Conservation (phyloP, 768 basidiomycete species). For the Tremella fuciformis region DNA sequence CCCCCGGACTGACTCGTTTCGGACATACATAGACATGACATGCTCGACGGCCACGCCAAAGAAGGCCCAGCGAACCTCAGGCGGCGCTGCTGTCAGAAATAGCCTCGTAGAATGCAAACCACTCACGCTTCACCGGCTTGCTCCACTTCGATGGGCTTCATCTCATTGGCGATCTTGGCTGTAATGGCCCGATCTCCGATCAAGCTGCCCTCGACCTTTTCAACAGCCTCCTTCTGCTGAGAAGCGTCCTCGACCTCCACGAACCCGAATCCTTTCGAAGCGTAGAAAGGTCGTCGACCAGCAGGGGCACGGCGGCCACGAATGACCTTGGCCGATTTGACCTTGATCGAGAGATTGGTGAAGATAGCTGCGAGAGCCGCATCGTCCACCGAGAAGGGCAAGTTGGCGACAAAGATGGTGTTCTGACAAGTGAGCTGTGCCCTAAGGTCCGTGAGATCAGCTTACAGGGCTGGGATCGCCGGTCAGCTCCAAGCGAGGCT, state of each 20-base stretch:
- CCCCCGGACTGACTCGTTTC: too few relatives aligned
- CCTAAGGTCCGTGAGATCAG: not conserved
- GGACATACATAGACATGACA: too few relatives aligned
- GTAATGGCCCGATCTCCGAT: constrained; percentile 79
- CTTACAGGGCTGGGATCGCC: constrained; percentile 46
- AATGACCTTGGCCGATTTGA: constrained; percentile 84
- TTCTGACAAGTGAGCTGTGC: constrained; percentile 24
- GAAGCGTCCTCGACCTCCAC: constrained; percentile 88
- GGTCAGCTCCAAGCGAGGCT: constrained; percentile 36
- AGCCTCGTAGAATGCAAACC: too few relatives aligned
- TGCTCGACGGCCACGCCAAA: too few relatives aligned
- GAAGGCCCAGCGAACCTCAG: too few relatives aligned
- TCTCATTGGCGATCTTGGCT: constrained; percentile 93
- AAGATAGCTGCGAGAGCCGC: constrained; percentile 75
- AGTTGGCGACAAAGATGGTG: constrained; percentile 92
- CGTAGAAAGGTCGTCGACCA: constrained; percentile 71
- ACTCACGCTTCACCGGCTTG: constrained; percentile 25
- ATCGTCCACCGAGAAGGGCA: constrained; percentile 90
- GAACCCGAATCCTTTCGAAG: constrained; percentile 96
- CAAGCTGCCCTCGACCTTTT: constrained; percentile 79
- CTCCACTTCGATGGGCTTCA: constrained; percentile 55
- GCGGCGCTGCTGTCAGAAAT: too few relatives aligned
- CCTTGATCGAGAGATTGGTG: constrained; percentile 76
- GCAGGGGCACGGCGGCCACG: constrained; percentile 22
- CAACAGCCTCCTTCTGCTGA: constrained; percentile 88